These are phyloP conservation scores for Volvariella surrecta DNA, from an alignment of 1,284 basidiomycete genomes.

Conservation along the genomic window DNA sequence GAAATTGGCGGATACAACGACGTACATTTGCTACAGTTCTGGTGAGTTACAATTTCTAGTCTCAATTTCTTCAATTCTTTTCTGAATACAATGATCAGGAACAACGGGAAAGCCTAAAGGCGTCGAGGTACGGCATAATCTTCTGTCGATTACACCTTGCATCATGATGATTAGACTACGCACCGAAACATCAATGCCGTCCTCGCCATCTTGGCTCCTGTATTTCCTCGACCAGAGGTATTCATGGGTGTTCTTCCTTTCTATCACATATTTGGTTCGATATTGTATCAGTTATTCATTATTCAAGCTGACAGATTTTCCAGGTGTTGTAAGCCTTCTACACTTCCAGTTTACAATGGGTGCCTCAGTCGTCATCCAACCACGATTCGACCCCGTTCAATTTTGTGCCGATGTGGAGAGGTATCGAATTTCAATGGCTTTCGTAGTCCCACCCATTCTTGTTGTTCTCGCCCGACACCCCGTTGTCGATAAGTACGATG, in stretches of 20 bases:
- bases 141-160: not conserved
- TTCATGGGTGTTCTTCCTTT: conserved; percentile 43
- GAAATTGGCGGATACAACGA: conserved; percentile 28
- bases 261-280: conserved; percentile 34
- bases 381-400: conserved; percentile 49
- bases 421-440: conserved; percentile 43
- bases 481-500: too few species aligned
- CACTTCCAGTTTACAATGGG: conserved; percentile 43
- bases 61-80: not conserved
- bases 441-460: conserved; percentile 72
- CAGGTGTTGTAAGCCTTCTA: conserved; percentile 34
- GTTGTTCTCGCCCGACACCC: conserved; percentile 48
- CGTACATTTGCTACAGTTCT: conserved; percentile 47
- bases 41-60: conserved; percentile 29
- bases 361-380: conserved; percentile 47
- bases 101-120: conserved; percentile 29
- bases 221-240: conserved; percentile 27
- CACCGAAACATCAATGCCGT: conserved; percentile 42
- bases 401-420: conserved; percentile 49
- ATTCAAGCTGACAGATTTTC: too few species aligned
- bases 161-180: conserved; percentile 27
- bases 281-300: not conserved
- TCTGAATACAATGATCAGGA: conserved; percentile 5
- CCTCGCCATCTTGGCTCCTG: conserved; percentile 20
- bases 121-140: conserved; percentile 19